phyloP scores from a whole-genome alignment of 108 stramenopile genomes.

The Mediolabrus comicus region DNA sequence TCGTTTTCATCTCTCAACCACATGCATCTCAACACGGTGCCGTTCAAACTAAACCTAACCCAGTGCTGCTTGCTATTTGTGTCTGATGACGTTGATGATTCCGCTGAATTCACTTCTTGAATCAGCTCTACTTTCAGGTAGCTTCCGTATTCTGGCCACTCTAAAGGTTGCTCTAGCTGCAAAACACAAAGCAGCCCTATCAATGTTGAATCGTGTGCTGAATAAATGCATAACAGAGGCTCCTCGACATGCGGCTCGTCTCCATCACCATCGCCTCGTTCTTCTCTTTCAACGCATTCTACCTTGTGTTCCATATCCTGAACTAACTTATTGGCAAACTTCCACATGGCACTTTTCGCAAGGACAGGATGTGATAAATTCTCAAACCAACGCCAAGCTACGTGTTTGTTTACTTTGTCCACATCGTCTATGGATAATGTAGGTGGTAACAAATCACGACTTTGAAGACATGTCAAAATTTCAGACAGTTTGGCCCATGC shows the following conservation, averaged over 20 bases:
- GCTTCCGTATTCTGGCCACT: slow-evolving; percentile 82
- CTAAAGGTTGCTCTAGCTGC: slow-evolving; percentile 58
- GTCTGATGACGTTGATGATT: background rate
- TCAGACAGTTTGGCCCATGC: slow-evolving; percentile 76
- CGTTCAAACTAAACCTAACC: slow-evolving; percentile 74
- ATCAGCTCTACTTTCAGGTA: slow-evolving; percentile 73
- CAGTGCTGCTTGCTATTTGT: slow-evolving; percentile 28
- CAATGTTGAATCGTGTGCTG: slow-evolving; percentile 79
- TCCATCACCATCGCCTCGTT: slow-evolving; percentile 2
- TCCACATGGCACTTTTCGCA: slow-evolving; percentile 70
- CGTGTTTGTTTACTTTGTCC: slow-evolving; percentile 55
- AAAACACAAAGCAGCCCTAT: slow-evolving; percentile 80
- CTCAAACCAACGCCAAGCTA: slow-evolving; percentile 83
- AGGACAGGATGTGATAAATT: slow-evolving; percentile 61
- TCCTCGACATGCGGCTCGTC: slow-evolving; percentile 31
- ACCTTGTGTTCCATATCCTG: slow-evolving; percentile 41
- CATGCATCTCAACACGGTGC: slow-evolving; percentile 48
- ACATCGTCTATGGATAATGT: slow-evolving; percentile 60
- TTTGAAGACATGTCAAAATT: slow-evolving; percentile 68
- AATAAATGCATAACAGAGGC: slow-evolving; percentile 62
- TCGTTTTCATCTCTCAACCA: slow-evolving; percentile 48
- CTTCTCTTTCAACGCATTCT: slow-evolving; percentile 6
- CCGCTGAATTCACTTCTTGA: slow-evolving; percentile 37
- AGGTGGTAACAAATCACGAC: slow-evolving; percentile 58
- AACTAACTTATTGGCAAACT: slow-evolving; percentile 48